Percentiles rank a stretch among this genome's conserved stretches.
These are phyloP conservation scores for Oryza brachyantha DNA, from an alignment of 176 grass and related monocot genomes.

Conservation along the genomic window DNA sequence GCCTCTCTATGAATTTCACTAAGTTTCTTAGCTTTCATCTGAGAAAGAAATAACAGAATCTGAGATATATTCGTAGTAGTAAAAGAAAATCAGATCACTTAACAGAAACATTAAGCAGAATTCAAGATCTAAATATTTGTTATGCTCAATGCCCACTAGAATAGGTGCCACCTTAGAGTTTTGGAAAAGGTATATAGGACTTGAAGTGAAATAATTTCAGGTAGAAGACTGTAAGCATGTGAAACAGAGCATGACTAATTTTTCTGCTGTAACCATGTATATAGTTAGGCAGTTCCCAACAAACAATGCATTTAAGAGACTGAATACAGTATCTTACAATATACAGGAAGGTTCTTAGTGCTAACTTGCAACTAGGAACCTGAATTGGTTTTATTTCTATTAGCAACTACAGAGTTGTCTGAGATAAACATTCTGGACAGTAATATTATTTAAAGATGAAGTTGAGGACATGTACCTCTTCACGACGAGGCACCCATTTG, in stretches of 20 bases:
- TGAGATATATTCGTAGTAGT: not conserved
- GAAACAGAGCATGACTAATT: not conserved
- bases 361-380: not conserved
- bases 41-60: slow-evolving; percentile 18
- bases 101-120: not conserved
- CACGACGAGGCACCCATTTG: slow-evolving; percentile 60
- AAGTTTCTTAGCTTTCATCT: slow-evolving; percentile 67
- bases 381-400: not conserved
- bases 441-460: not conserved
- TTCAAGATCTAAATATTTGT: not conserved
- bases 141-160: not conserved
- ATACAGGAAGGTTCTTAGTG: not conserved
- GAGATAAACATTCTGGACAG: not conserved
- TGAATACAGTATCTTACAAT: not conserved
- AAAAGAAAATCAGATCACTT: not conserved
- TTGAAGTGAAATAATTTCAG: not conserved
- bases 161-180: not conserved
- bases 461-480: slow-evolving; percentile 46
- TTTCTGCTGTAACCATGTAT: not conserved
- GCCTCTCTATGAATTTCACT: slow-evolving; percentile 65
- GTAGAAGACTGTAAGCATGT: not conserved
- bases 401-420: not conserved
- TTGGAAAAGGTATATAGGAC: not conserved
- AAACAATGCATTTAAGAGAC: not conserved
- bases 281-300: not conserved